phyloP scores from a whole-genome alignment of 2,329 filamentous ascomycete genomes.

The Fusarium torreyae region DNA sequence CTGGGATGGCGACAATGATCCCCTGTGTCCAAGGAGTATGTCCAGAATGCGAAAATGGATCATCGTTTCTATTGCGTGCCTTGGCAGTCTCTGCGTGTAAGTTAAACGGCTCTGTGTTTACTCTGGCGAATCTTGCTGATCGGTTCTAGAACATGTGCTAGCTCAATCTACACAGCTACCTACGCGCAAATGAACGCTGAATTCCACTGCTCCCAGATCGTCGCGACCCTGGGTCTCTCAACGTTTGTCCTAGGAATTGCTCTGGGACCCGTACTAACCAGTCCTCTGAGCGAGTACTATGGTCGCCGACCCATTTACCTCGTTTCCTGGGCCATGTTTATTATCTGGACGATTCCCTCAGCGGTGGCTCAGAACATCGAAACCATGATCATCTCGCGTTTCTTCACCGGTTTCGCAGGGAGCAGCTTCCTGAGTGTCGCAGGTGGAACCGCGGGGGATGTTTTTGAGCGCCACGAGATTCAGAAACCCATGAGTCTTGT shows the following conservation, averaged over 20 bases:
- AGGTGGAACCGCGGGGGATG: constrained; percentile 40
- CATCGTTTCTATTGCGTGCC: constrained; percentile 35
- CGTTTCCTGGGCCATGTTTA: constrained; percentile 76
- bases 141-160: constrained; percentile 76
- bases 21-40: constrained; percentile 31
- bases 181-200: constrained; percentile 40
- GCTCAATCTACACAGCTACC: constrained; percentile 75
- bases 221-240: constrained; percentile 35
- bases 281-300: constrained; percentile 77
- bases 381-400: constrained; percentile 82
- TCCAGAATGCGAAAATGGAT: constrained; percentile 29
- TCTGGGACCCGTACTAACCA: constrained; percentile 70
- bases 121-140: background rate
- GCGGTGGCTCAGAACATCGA: constrained; percentile 81
- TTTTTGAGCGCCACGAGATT: constrained; percentile 29
- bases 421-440: constrained; percentile 43
- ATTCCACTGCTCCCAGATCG: constrained; percentile 24
- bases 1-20: constrained; percentile 37
- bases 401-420: constrained; percentile 81
- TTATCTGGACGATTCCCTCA: constrained; percentile 83
- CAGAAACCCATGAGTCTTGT: constrained; percentile 44
- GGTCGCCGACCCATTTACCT: constrained; percentile 84
- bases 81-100: constrained; percentile 38
- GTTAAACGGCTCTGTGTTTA: background rate
- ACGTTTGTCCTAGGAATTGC: constrained; percentile 64